Evolutionary conservation across 2,329 filamentous ascomycete genomes (phyloP).

Genomic region (Aspergillus amoenus): DNA sequence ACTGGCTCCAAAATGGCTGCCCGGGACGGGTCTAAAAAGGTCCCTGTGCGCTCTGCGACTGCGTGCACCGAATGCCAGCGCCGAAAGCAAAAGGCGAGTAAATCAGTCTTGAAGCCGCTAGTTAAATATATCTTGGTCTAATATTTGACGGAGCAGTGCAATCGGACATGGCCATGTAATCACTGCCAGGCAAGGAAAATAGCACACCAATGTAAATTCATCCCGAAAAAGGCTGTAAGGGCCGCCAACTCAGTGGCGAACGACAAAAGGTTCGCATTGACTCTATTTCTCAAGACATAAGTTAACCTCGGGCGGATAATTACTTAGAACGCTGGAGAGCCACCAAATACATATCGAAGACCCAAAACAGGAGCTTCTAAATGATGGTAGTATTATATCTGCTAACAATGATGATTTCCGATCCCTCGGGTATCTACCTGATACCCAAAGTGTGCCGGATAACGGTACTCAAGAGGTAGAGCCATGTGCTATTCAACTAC

Average conservation of each 20-base stretch:
- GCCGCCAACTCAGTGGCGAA: constrained; percentile 1
- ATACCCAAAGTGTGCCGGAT: background rate
- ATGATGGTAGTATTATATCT: background rate
- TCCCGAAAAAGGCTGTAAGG: constrained; percentile 30
- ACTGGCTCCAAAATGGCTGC: background rate
- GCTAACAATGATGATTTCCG: constrained; percentile 14
- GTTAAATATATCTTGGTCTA: constrained; percentile 5
- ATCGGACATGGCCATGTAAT: constrained; percentile 52
- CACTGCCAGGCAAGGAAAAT: constrained; percentile 51
- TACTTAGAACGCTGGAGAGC: background rate
- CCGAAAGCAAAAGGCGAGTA: constrained; percentile 51
- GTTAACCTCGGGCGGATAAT: background rate
- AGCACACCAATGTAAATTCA: constrained; percentile 50
- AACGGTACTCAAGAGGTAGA: background rate
- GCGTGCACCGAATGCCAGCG: constrained; percentile 52
- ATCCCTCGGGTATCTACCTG: constrained; percentile 19
- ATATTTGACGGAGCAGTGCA: constrained; percentile 40
- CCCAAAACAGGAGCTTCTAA: background rate
- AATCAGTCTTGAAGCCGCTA: background rate
- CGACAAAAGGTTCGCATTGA: constrained; percentile 14
- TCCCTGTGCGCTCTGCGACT: constrained; percentile 16
- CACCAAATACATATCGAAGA: background rate
- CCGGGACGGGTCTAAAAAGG: constrained; percentile 10
- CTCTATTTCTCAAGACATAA: background rate
- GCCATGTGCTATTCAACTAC: background rate